phyloP scores from a whole-genome alignment of 2,329 filamentous ascomycete species.

The Pestalotiopsis sp. region DNA sequence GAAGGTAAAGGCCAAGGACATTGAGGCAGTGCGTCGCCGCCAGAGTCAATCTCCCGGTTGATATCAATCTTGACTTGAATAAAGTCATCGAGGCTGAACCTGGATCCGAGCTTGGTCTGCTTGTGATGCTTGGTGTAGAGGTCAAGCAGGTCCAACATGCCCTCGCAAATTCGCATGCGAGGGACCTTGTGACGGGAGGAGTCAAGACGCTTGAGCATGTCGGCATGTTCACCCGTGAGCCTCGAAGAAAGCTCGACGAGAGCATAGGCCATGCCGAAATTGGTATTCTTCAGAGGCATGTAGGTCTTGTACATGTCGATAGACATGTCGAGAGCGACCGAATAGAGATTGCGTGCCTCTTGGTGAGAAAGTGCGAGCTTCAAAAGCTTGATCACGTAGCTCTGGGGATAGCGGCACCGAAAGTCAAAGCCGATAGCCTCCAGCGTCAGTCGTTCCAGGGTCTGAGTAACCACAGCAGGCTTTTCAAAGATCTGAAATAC shows the following conservation, averaged over 20 bases:
- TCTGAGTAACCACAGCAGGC: conserved; percentile 78
- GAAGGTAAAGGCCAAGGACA: conserved; percentile 17
- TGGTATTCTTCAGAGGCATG: conserved; percentile 85
- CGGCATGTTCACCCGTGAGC: conserved; percentile 58
- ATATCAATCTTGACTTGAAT: conserved; percentile 84
- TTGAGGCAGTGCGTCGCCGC: conserved; percentile 20
- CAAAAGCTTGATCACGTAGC: conserved; percentile 77
- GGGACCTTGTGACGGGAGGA: conserved; percentile 46
- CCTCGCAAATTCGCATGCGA: conserved; percentile 63
- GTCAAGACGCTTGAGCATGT: conserved; percentile 50
- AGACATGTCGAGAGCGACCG: conserved; percentile 76
- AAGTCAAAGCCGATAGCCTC: conserved; percentile 95
- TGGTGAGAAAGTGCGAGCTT: conserved; percentile 51
- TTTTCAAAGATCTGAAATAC: conserved; percentile 73
- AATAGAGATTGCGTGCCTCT: conserved; percentile 58
- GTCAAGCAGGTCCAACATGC: conserved; percentile 85
- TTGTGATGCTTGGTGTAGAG: conserved; percentile 84
- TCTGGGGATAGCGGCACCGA: conserved; percentile 83
- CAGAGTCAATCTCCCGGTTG: conserved; percentile 74
- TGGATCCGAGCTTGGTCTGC: conserved; percentile 70
- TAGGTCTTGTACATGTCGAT: conserved; percentile 93
- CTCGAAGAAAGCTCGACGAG: conserved; percentile 79
- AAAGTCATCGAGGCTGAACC: conserved; percentile 74
- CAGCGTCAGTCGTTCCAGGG: conserved; percentile 87
- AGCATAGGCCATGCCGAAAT: conserved; percentile 80